Conservation (phyloP, 805 yeast species). For the Kazachstania bromeliacearum region DNA sequence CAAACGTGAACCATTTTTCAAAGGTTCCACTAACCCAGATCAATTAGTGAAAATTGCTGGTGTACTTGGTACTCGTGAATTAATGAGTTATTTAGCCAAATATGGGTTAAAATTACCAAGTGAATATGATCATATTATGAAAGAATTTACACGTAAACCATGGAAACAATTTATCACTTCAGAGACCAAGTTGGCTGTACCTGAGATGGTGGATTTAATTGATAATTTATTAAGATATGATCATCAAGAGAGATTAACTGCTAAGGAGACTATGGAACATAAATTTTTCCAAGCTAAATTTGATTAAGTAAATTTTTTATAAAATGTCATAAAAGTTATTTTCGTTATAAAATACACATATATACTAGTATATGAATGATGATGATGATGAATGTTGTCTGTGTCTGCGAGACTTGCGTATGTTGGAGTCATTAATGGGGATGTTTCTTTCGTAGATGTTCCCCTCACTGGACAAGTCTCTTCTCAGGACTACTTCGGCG, state of each 20-base stretch:
- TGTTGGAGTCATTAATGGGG: slow-evolving; percentile 15
- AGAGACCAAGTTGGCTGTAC: slow-evolving; percentile 38
- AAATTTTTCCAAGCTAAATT: slow-evolving; percentile 42
- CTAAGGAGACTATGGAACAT: slow-evolving; percentile 80
- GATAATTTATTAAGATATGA: slow-evolving; percentile 71
- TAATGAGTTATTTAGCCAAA: slow-evolving; percentile 54
- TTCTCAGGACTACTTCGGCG: slow-evolving; percentile 16
- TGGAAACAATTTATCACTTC: slow-evolving; percentile 49
- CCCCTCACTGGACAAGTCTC: slow-evolving; percentile 13
- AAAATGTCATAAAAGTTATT: too few relatives aligned
- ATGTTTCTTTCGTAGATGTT: slow-evolving; percentile 17
- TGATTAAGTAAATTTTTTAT: slow-evolving; percentile 6
- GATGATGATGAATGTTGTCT: too few relatives aligned
- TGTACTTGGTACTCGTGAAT: slow-evolving; percentile 75
- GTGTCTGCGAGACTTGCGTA: not conserved
- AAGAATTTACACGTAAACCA: slow-evolving; percentile 54
- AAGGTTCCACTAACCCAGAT: slow-evolving; percentile 84
- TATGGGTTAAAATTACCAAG: slow-evolving; percentile 61
- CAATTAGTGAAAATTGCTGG: slow-evolving; percentile 85
- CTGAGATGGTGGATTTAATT: slow-evolving; percentile 56
- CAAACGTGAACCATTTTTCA: slow-evolving; percentile 86
- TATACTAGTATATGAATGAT: too few relatives aligned
- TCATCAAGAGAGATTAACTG: slow-evolving; percentile 81
- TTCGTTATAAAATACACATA: too few relatives aligned
- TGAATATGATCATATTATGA: slow-evolving; percentile 69